Evolutionary conservation across 306 rosid species (phyloP).

Genomic region (barrel medic (Medicago truncatula)): DNA sequence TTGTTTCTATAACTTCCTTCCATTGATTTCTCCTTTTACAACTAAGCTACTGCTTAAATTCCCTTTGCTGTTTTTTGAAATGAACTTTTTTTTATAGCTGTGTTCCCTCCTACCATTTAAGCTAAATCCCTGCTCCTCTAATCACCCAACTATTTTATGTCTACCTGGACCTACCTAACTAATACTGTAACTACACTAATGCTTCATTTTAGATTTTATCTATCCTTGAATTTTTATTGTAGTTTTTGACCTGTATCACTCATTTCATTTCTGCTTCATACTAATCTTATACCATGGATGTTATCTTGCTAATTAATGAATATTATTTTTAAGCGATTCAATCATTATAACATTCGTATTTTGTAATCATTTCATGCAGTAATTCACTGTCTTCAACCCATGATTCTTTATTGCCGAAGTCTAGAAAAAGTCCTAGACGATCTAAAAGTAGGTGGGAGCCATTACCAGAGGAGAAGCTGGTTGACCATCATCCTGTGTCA

Average conservation of each 20-base stretch:
- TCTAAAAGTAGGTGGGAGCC: slow-evolving; percentile 99
- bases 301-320: slow-evolving; percentile 16
- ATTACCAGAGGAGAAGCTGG: slow-evolving; percentile 71
- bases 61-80: not conserved
- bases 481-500: slow-evolving; percentile 41
- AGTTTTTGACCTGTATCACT: not conserved
- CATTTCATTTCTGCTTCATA: not conserved
- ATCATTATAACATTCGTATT: slow-evolving; percentile 20
- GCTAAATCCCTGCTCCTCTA: slow-evolving; percentile 20
- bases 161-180: not conserved
- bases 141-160: not conserved
- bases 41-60: slow-evolving; percentile 6
- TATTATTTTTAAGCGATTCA: slow-evolving; percentile 11
- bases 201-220: slow-evolving; percentile 16
- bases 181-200: slow-evolving; percentile 1
- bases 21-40: slow-evolving; percentile 6
- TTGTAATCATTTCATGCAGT: slow-evolving; percentile 48
- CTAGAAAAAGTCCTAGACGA: slow-evolving; percentile 83
- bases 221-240: not conserved
- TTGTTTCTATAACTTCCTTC: slow-evolving; percentile 10
- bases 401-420: slow-evolving; percentile 60
- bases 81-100: not conserved
- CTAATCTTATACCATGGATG: not conserved
- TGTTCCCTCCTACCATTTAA: slow-evolving; percentile 4
- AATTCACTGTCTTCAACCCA: slow-evolving; percentile 53